Evolutionary conservation across 2,329 filamentous ascomycete species (phyloP).

Genomic region (Penicillium thymicola): DNA sequence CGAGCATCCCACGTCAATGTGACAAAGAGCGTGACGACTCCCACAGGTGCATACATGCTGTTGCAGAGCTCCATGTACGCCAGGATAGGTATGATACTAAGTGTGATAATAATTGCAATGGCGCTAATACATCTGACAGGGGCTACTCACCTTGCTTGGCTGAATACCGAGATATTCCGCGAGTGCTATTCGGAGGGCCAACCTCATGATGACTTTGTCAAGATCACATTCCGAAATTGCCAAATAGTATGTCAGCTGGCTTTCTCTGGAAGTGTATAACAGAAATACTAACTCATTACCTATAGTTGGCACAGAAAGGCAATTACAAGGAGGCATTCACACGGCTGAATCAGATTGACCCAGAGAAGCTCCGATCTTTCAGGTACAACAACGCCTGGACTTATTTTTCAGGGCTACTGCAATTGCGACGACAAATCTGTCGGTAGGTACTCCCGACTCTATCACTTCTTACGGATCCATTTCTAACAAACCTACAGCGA

Average conservation of each 20-base stretch:
- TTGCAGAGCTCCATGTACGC: conserved; percentile 72
- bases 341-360: conserved; percentile 58
- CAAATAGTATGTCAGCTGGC: conserved; percentile 49
- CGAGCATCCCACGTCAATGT: conserved; percentile 78
- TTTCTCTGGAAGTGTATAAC: neutral
- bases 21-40: conserved; percentile 68
- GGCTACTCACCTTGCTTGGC: conserved; percentile 53
- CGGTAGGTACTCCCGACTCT: conserved; percentile 29
- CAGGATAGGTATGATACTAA: conserved; percentile 60
- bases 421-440: conserved; percentile 42
- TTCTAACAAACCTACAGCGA: conserved; percentile 42
- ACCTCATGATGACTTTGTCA: conserved; percentile 74
- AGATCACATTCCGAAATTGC: conserved; percentile 68
- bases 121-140: conserved; percentile 37
- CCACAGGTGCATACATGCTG: conserved; percentile 70
- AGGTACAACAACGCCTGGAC: conserved; percentile 65
- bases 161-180: conserved; percentile 68
- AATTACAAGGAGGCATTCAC: conserved; percentile 66
- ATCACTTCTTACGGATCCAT: neutral
- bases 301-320: conserved; percentile 60
- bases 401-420: conserved; percentile 43
- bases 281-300: neutral
- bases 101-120: neutral
- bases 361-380: conserved; percentile 64
- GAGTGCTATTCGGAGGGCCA: conserved; percentile 64